phyloP scores from a whole-genome alignment of 345 rosid species.

The Pistacia atlantica region DNA sequence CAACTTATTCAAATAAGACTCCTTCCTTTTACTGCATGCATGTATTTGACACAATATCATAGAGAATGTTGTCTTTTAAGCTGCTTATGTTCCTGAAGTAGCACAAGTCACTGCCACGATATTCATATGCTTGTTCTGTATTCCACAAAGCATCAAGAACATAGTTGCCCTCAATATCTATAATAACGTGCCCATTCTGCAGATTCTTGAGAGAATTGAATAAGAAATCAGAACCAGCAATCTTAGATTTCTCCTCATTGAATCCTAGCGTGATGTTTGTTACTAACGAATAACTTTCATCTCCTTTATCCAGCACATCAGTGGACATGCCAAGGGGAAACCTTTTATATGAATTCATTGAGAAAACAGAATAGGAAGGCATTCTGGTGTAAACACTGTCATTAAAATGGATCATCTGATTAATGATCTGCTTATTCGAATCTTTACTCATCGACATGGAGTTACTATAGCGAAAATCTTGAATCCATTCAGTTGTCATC shows the following conservation, averaged over 20 bases:
- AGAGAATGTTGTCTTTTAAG: constrained; percentile 58
- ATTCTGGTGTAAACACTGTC: constrained; percentile 44
- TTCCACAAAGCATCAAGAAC: constrained; percentile 49
- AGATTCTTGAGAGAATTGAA: constrained; percentile 46
- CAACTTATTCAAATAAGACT: not conserved
- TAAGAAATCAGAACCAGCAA: constrained; percentile 16
- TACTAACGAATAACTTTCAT: constrained; percentile 31
- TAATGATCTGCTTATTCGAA: constrained; percentile 55
- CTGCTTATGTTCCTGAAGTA: constrained; percentile 79
- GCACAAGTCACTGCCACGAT: constrained; percentile 50
- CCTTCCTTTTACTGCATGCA: constrained; percentile 39
- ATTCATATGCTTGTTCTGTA: constrained; percentile 60
- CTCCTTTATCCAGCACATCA: constrained; percentile 35
- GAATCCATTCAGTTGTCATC: constrained; percentile 50
- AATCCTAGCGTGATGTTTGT: constrained; percentile 59
- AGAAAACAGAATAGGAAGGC: constrained; percentile 26
- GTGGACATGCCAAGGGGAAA: constrained; percentile 51
- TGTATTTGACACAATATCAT: constrained; percentile 40
- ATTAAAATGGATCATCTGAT: constrained; percentile 58
- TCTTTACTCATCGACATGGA: constrained; percentile 54
- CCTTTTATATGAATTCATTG: constrained; percentile 41
- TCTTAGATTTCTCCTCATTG: constrained; percentile 48
- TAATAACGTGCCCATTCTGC: constrained; percentile 56
- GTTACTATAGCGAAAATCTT: constrained; percentile 57
- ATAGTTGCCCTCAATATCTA: constrained; percentile 50